Conservation (phyloP, 768 basidiomycete species). For the Cytidiella melzeri region DNA sequence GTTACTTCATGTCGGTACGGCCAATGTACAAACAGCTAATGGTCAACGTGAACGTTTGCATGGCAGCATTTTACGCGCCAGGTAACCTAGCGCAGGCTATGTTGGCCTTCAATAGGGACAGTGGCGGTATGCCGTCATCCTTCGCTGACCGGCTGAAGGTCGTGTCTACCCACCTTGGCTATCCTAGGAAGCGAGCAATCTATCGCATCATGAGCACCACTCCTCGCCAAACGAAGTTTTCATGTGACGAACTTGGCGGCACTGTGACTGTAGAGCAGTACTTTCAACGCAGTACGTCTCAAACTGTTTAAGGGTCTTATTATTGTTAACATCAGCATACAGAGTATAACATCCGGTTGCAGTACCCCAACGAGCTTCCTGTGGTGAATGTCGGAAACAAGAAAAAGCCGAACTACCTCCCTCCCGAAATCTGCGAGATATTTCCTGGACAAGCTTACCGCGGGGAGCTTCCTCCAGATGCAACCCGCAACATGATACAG, state of each 20-base stretch:
- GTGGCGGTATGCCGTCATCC: constrained; percentile 38
- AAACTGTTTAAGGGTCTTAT: constrained; percentile 1
- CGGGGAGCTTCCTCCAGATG: constrained; percentile 52
- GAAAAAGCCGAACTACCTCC: constrained; percentile 37
- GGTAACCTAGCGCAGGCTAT: constrained; percentile 62
- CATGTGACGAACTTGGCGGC: constrained; percentile 51
- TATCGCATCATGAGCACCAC: constrained; percentile 19
- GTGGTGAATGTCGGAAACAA: constrained; percentile 29
- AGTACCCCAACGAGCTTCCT: constrained; percentile 31
- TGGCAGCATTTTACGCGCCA: constrained; percentile 49
- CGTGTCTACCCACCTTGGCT: constrained; percentile 48
- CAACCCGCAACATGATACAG: constrained; percentile 67
- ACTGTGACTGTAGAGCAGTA: constrained; percentile 56
- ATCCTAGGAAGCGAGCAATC: constrained; percentile 42
- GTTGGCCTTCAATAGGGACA: constrained; percentile 38
- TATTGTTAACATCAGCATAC: constrained; percentile 1
- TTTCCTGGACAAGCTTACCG: constrained; percentile 51
- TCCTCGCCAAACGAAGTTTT: constrained; percentile 35
- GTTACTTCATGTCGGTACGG: constrained; percentile 47
- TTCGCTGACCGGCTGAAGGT: constrained; percentile 54
- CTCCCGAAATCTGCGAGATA: constrained; percentile 70
- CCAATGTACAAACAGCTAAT: constrained; percentile 43
- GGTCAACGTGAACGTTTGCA: constrained; percentile 50
- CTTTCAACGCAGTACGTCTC: constrained; percentile 52
- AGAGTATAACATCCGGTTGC: constrained; percentile 57